These are phyloP conservation scores for Microdochium nivale DNA, from an alignment of 2,329 filamentous ascomycete genomes.

Conservation along the genomic window DNA sequence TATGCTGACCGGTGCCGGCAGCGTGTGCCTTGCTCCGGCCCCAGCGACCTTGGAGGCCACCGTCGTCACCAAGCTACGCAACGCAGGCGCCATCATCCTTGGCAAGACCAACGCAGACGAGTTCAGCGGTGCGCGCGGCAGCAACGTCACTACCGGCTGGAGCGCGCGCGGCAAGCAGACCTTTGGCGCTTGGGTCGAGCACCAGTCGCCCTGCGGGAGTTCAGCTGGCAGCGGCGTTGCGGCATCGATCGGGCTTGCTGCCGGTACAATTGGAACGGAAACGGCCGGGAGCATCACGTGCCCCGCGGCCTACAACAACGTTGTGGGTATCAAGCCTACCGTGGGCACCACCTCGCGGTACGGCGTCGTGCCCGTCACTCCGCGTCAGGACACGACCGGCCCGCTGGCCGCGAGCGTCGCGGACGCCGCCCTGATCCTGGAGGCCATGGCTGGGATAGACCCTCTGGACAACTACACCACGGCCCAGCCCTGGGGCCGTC, in stretches of 20 bases:
- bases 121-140: slow-evolving; percentile 49
- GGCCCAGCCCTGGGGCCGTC: slow-evolving; percentile 38
- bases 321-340: slow-evolving; percentile 62
- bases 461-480: slow-evolving; percentile 46
- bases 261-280: slow-evolving; percentile 53
- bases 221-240: slow-evolving; percentile 54
- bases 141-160: slow-evolving; percentile 52
- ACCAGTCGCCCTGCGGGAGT: slow-evolving; percentile 53
- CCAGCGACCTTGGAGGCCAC: slow-evolving; percentile 18
- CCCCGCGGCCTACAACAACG: slow-evolving; percentile 44
- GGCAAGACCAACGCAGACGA: slow-evolving; percentile 52
- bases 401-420: slow-evolving; percentile 46
- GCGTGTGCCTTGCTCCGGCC: slow-evolving; percentile 4
- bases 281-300: slow-evolving; percentile 56
- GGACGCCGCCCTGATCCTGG: slow-evolving; percentile 47
- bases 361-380: slow-evolving; percentile 49
- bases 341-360: slow-evolving; percentile 56
- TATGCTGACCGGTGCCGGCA: slow-evolving; percentile 27
- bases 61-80: slow-evolving; percentile 43
- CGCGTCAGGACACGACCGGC: slow-evolving; percentile 49
- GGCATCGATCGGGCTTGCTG: slow-evolving; percentile 49
- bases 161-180: slow-evolving; percentile 54
- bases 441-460: slow-evolving; percentile 49
- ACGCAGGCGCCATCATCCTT: slow-evolving; percentile 47
- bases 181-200: slow-evolving; percentile 48